Evolutionary conservation across 2,329 filamentous ascomycete genomes (phyloP).

Genomic region (Ophiostoma perfectum): DNA sequence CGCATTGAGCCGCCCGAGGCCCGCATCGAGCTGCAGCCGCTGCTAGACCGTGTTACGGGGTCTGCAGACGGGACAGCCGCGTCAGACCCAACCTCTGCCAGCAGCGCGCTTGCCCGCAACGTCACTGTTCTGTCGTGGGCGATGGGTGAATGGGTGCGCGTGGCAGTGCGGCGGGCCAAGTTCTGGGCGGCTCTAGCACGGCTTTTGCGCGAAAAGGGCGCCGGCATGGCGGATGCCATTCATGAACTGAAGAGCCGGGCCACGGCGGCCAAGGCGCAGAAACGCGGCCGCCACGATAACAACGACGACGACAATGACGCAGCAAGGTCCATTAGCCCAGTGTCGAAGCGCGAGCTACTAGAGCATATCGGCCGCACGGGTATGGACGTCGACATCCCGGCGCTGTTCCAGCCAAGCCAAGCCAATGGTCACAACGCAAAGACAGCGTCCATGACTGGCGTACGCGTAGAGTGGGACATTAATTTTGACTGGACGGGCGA

Average conservation of each 20-base stretch:
- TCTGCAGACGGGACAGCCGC: constrained; percentile 20
- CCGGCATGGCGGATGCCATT: constrained; percentile 31
- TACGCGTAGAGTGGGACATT: constrained; percentile 59
- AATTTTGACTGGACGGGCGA: constrained; percentile 69
- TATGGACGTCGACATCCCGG: constrained; percentile 45
- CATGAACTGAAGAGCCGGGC: constrained; percentile 28
- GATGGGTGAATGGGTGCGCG: constrained; percentile 61
- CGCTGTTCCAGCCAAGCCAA: constrained; percentile 31
- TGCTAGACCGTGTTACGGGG: constrained; percentile 40
- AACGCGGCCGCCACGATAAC: constrained; percentile 19
- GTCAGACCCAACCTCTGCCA: constrained; percentile 22
- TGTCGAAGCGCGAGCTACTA: constrained; percentile 45
- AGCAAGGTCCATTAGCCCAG: constrained; percentile 25
- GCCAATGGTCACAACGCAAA: constrained; percentile 25
- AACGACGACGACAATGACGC: constrained; percentile 23
- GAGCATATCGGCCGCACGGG: constrained; percentile 50
- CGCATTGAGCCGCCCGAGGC: constrained; percentile 52
- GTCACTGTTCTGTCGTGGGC: constrained; percentile 59
- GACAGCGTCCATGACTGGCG: constrained; percentile 32
- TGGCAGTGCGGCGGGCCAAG: constrained; percentile 55
- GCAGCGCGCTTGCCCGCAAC: constrained; percentile 45
- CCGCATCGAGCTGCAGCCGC: constrained; percentile 51
- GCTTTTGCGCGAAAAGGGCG: constrained; percentile 40
- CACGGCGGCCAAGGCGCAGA: constrained; percentile 22
- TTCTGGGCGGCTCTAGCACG: constrained; percentile 55